Percentiles rank a stretch among this genome's conserved stretches.
Evolutionary conservation across 257 asterid genomes (phyloP).

Genomic region (Solanum chaucha): DNA sequence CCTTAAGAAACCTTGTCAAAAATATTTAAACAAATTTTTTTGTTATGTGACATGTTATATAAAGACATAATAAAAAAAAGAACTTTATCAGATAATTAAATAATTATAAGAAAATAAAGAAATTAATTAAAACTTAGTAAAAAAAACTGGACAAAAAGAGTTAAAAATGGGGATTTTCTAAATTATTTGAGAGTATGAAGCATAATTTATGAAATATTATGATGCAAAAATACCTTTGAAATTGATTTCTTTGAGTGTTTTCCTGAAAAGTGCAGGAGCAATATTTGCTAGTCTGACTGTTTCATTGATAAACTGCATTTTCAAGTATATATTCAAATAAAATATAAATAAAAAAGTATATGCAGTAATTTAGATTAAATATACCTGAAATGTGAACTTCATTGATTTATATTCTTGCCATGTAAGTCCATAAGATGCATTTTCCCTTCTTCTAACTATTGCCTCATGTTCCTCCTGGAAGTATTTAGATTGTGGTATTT

Average conservation of each 20-base stretch:
- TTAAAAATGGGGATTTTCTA: too few species aligned
- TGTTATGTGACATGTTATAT: too few species aligned
- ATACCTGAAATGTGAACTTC: slow-evolving; percentile 79
- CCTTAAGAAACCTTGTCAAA: too few species aligned
- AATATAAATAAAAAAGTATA: too few species aligned
- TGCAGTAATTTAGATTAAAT: background rate
- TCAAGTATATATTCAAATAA: background rate
- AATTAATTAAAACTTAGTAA: too few species aligned
- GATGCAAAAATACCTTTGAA: slow-evolving; percentile 33
- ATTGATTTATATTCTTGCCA: slow-evolving; percentile 83
- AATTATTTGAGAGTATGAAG: too few species aligned
- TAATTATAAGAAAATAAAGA: too few species aligned
- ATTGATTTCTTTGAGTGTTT: slow-evolving; percentile 51
- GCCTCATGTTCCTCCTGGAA: slow-evolving; percentile 71
- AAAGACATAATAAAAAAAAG: too few species aligned
- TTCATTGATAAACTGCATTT: slow-evolving; percentile 66
- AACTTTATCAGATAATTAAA: too few species aligned
- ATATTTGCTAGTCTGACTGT: slow-evolving; percentile 85
- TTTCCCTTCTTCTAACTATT: slow-evolving; percentile 44
- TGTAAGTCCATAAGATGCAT: slow-evolving; percentile 51
- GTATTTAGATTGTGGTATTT: background rate
- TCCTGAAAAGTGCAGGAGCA: slow-evolving; percentile 79
- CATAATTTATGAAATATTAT: background rate
- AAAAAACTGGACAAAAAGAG: too few species aligned
- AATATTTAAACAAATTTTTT: too few species aligned